Base-by-base conservation (phyloP, 2,329 filamentous ascomycete species). In the Trichothecium roseum region DNA sequence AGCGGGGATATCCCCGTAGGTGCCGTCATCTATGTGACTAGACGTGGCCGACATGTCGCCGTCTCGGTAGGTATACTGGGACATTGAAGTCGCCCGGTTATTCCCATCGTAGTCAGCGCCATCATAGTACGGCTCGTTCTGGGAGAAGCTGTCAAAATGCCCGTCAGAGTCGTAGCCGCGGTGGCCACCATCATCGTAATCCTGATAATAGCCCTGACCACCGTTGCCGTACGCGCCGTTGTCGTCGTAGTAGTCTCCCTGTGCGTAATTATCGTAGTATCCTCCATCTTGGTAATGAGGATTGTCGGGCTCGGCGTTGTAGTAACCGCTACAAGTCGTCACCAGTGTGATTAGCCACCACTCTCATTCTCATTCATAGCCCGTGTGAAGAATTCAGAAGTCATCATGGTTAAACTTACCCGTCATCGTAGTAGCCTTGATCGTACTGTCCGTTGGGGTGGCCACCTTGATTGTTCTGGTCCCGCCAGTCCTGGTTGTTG, bases 141-240 rank as follows among this genome's bases (percentile, higher is more conserved):
- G 89, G 91, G 98, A 98, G 38, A 91, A 98, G 64, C 98, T 98
- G 60, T 98, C 91, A 57, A 89, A 96, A 63, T 98, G 98, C 0
- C 91, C 96, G 65, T 98, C 91, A 0, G 91, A 98, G 50, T 96
- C 91, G 49, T 96, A 89, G 55, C 98, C 91, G 1, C 88, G 94
- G 42, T 89, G 87, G 35, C 84, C 82, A 35, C 84, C 82, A 29
- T 67, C 68, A 42, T 67, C 67, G 45, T 84, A 76, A 39, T 80
- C 82, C 54, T 94, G 85, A 48, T 95, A 84, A 47, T 79, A 76
- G 41, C 74, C 72, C 50, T 84, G 77, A 28, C 56, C 61, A 14
- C 48, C 52, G n/a, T 45, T 39, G n/a, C 42, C 40, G 10, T 94
- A 85, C 46, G 95, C 85, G 42, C 94, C 83, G 47, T 81, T 81